Base-by-base conservation (phyloP, 139 green algal species). In the Chlorella sp. region DNA sequence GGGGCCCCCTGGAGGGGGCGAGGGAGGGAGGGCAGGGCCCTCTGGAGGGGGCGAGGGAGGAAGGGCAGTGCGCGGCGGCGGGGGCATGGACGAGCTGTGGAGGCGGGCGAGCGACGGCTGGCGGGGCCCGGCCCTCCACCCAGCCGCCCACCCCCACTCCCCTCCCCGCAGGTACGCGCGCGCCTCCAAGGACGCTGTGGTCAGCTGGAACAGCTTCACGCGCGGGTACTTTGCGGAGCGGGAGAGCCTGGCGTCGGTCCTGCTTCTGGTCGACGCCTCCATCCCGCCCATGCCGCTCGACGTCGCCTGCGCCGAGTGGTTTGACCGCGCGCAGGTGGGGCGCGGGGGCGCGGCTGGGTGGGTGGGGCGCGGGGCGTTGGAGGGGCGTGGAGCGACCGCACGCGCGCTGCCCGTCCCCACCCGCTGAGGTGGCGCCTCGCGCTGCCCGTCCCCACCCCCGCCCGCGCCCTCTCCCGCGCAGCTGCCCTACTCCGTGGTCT, bases 261-360 rank as follows among this genome's bases (percentile, higher is more conserved):
- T 99, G 48, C 84, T 98, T 71, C 88, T 98, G 51, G 82, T 99
- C 31, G 95, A 98, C 74, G 83, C 83, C 14, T 91, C 71, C 77
- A 94, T 99, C 62, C 87, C 91, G 5, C 91, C 93, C 0, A 92
- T 94, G 68, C 25, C 66, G 0, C 71, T 93, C 0, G 95, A 98
- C 79, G 40, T 98, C 31, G 83, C 94, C 42, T 95, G 91, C 60
- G 89, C 87, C 1, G 68, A 73, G 21, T 98, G 94, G 95, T 86
- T 98, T 7, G 86, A 67, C 0, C 66, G 87, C 8, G 78, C 87
- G 40, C 68, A 87, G 73, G 82, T 89, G 70, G 5, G 48, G 7
- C 17, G n/a, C 31, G 27, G 63, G 14, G 11, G 25, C 1, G 7
- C 2, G 31, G 58, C 31, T n/a, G 11, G n/a, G n/a, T n/a, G n/a